Percentiles rank a stretch among this genome's conserved stretches.
Conservation (phyloP, 129 eudicot species). For the Saposhnikovia divaricata region DNA sequence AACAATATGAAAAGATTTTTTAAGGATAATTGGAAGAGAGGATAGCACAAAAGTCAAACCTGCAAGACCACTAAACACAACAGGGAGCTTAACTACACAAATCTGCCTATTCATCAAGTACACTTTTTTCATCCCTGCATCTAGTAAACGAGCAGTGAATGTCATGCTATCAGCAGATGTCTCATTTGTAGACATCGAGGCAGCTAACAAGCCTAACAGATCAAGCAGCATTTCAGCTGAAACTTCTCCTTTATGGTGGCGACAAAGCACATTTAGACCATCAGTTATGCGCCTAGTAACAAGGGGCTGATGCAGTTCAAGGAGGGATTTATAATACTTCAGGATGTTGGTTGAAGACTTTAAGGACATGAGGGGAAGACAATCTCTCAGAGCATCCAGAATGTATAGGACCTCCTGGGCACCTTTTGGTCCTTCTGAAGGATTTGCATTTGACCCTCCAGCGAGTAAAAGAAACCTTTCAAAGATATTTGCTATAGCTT, state of each 20-base stretch:
- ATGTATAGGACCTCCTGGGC: slow-evolving; percentile 79
- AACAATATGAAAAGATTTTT: background rate
- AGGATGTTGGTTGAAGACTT: slow-evolving; percentile 60
- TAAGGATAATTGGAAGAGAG: background rate
- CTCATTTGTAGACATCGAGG: slow-evolving; percentile 47
- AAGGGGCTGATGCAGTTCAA: slow-evolving; percentile 55
- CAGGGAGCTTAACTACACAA: slow-evolving; percentile 87
- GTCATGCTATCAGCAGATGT: slow-evolving; percentile 91
- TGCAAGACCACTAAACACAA: slow-evolving; percentile 59
- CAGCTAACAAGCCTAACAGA: slow-evolving; percentile 63
- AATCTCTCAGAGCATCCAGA: slow-evolving; percentile 66
- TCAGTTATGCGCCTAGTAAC: slow-evolving; percentile 76
- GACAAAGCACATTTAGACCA: slow-evolving; percentile 55
- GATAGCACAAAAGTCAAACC: slow-evolving; percentile 30
- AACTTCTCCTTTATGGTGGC: slow-evolving; percentile 47
- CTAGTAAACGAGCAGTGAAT: slow-evolving; percentile 71
- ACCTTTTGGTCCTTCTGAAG: slow-evolving; percentile 58
- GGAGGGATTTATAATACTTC: slow-evolving; percentile 63
- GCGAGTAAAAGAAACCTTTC: slow-evolving; percentile 79
- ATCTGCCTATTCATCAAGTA: slow-evolving; percentile 51
- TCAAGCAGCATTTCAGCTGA: slow-evolving; percentile 67
- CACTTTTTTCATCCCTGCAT: slow-evolving; percentile 71
- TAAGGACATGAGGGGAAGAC: slow-evolving; percentile 64
- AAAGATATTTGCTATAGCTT: slow-evolving; percentile 57
- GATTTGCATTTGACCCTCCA: slow-evolving; percentile 54